Evolutionary conservation across 2,329 filamentous ascomycete genomes (phyloP), one percentile per base, ranked within the genome.

Genomic region (Hymenoscyphus infarciens): DNA sequence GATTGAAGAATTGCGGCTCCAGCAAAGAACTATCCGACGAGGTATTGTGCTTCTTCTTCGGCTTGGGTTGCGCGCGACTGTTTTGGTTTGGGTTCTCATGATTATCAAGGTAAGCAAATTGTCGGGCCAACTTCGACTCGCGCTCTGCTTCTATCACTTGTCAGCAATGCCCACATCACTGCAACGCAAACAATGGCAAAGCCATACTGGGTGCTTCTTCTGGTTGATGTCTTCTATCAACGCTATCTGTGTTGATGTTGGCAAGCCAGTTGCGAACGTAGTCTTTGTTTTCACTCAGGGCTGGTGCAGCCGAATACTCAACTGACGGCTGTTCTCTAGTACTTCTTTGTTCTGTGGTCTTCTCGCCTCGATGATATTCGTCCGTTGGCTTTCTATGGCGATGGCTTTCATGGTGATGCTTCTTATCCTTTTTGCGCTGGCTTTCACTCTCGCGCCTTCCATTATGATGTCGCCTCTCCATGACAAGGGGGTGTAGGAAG

Each of bases 261-360:
- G 63, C 66, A 59, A 74, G 68, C 72, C 72, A 74, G 60, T 57
- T 67, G 22, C 58, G 64, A 62, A 74, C 62, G 58, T 69, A 72
- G 29, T 70, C 61, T 42, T 64, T 56, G 39, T 69, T 63, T 16
- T 60, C 67, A 61, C 63, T 67, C 59, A 71, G 49, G 13, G 64
- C 8, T 11, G 10, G 42, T 22, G 42, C 19, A 8, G 42, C n/a
- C 3, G n/a, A 5, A 22, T 19, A 10, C 25, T n/a, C 52, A 31
- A 31, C 29, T 31, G 52, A 5, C 25, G 52, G 52, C 16, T 4
- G 11, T 22, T 55, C 52, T 27, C 16, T 15, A 13, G 22, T 11
- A 33, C 52, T 31, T 55, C 52, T 55, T 11, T 55, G 52, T 16
- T 55, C 15, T 4, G 22, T 22, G 15, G 4, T 7, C 25, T 55